Percentiles rank a stretch among this genome's conserved stretches.
phyloP scores from a whole-genome alignment of 306 rosid species.

The Vigna mungo region DNA sequence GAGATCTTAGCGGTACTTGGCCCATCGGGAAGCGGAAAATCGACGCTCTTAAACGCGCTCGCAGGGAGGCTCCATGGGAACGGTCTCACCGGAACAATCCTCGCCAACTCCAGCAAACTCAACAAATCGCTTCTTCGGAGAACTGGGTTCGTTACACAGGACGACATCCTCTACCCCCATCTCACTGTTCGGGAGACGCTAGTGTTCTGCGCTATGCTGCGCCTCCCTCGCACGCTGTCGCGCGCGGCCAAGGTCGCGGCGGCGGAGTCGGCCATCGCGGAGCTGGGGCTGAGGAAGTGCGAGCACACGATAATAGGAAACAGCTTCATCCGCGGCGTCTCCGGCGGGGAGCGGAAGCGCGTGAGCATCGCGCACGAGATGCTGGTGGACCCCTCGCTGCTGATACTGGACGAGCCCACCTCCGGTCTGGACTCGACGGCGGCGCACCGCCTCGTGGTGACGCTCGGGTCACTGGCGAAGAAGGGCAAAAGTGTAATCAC shows the following conservation, averaged over 20 bases:
- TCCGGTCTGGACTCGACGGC: slow-evolving; percentile 92
- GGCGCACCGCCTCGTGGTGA: slow-evolving; percentile 67
- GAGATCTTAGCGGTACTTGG: slow-evolving; percentile 85
- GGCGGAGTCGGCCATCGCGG: slow-evolving; percentile 70
- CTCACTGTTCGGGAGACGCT: slow-evolving; percentile 83
- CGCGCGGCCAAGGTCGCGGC: slow-evolving; percentile 53
- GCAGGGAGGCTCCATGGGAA: slow-evolving; percentile 71
- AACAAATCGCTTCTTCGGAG: slow-evolving; percentile 54
- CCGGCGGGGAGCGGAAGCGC: slow-evolving; percentile 90
- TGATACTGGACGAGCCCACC: slow-evolving; percentile 87
- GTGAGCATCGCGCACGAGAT: slow-evolving; percentile 92
- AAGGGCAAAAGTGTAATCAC: slow-evolving; percentile 83
- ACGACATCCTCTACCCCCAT: slow-evolving; percentile 84
- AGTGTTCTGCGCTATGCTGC: slow-evolving; percentile 81
- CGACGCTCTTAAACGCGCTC: slow-evolving; percentile 79
- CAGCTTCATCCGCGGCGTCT: slow-evolving; percentile 79
- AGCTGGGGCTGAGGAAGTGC: slow-evolving; percentile 75
- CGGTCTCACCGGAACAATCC: slow-evolving; percentile 66
- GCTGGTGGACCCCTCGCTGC: slow-evolving; percentile 72
- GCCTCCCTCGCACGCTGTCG: slow-evolving; percentile 56
- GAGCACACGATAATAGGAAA: slow-evolving; percentile 79
- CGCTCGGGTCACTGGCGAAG: slow-evolving; percentile 64
- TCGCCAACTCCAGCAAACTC: slow-evolving; percentile 64
- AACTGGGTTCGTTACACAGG: slow-evolving; percentile 87
- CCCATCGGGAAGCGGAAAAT: slow-evolving; percentile 93